Conservation (phyloP, 2,329 filamentous ascomycete species). For the Thielaviopsis populi region DNA sequence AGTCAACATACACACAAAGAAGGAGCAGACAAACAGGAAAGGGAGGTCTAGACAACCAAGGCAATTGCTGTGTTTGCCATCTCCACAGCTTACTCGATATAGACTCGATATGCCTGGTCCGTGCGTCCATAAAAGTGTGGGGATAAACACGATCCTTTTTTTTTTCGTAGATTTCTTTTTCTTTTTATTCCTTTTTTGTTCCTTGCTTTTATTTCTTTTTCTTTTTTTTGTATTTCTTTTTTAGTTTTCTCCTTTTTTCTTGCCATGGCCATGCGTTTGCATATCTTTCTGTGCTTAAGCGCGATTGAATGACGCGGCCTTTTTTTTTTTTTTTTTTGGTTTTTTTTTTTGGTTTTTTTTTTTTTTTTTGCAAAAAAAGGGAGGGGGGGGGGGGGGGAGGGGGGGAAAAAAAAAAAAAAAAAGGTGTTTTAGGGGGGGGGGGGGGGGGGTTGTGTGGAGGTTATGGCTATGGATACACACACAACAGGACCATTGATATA, state of each 20-base stretch:
- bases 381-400: not conserved
- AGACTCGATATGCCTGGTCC: too few relatives aligned
- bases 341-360: not conserved
- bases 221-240: not conserved
- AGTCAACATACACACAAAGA: too few relatives aligned
- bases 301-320: not conserved
- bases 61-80: not conserved
- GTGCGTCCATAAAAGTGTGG: too few relatives aligned
- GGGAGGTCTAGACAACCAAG: too few relatives aligned
- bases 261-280: not conserved
- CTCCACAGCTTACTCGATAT: too few relatives aligned
- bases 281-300: not conserved
- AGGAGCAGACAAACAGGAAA: too few relatives aligned
- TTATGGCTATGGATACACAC: too few relatives aligned
- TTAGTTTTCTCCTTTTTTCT: not conserved
- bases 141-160: not conserved
- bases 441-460: too few relatives aligned
- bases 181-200: not conserved
- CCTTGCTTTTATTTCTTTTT: not conserved
- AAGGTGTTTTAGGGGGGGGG: too few relatives aligned
- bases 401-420: not conserved
- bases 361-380: not conserved
- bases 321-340: not conserved
- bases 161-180: not conserved
- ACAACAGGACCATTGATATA: too few relatives aligned